Evolutionary conservation across 1,284 basidiomycete species (phyloP).

Genomic region (Ceratobasidium sp.): DNA sequence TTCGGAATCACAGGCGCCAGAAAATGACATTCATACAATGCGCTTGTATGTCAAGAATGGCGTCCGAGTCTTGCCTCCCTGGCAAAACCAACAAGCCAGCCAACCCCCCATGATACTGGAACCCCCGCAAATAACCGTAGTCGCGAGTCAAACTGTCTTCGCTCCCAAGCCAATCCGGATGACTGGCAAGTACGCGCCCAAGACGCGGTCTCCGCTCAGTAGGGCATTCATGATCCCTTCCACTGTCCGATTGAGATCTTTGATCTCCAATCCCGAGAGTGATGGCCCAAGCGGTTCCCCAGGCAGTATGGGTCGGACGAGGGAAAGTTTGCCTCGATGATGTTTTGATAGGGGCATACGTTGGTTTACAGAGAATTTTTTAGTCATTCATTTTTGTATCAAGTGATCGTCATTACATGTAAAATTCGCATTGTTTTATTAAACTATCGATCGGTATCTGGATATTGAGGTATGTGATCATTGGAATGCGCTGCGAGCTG

Average conservation of each 20-base stretch:
- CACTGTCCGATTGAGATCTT: neutral
- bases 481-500: too few relatives aligned
- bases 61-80: neutral
- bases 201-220: constrained; percentile 7
- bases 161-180: neutral
- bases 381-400: neutral
- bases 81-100: neutral
- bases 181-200: neutral
- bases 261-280: neutral
- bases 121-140: neutral
- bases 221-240: constrained; percentile 4
- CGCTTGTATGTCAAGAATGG: constrained; percentile 14
- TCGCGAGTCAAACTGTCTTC: neutral
- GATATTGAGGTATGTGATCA: too few relatives aligned
- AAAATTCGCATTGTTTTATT: too few relatives aligned
- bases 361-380: neutral
- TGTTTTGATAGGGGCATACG: constrained; percentile 8
- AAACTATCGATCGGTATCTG: too few relatives aligned
- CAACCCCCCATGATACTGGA: neutral
- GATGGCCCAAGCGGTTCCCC: neutral
- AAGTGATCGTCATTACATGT: too few relatives aligned
- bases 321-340: constrained; percentile 31
- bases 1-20: neutral
- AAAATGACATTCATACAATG: constrained; percentile 6
- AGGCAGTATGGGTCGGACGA: neutral